Percentiles rank a stretch among this genome's conserved stretches.
phyloP scores from a whole-genome alignment of 495 filamentous ascomycete species.

The Penicillium paxilli region DNA sequence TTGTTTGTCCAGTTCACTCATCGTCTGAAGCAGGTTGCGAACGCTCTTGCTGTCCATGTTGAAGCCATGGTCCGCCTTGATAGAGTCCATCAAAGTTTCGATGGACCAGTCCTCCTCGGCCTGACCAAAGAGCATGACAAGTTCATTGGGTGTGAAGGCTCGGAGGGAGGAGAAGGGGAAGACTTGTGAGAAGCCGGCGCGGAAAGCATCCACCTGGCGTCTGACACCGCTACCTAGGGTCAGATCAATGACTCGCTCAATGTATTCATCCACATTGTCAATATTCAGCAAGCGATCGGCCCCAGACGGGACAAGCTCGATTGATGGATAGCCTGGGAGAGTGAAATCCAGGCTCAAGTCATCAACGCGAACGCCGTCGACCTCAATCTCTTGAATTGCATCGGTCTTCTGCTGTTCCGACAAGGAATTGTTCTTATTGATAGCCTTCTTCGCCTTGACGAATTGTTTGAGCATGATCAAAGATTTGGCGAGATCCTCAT shows the following conservation, averaged over 20 bases:
- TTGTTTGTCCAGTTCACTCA: constrained; percentile 78
- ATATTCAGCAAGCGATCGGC: constrained; percentile 75
- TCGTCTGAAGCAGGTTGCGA: constrained; percentile 86
- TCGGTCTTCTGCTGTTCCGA: constrained; percentile 67
- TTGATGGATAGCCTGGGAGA: constrained; percentile 84
- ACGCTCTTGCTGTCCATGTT: constrained; percentile 99
- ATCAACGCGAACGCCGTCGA: constrained; percentile 77
- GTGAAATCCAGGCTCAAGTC: constrained; percentile 93
- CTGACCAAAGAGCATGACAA: constrained; percentile 94
- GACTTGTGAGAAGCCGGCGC: constrained; percentile 88
- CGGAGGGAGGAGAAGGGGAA: constrained; percentile 92
- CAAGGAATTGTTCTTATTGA: constrained; percentile 68
- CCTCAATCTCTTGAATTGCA: constrained; percentile 63
- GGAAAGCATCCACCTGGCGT: constrained; percentile 89
- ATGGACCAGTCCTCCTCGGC: constrained; percentile 97
- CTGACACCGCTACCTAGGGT: constrained; percentile 86
- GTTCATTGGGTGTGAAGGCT: constrained; percentile 93
- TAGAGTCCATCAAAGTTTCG: constrained; percentile 95
- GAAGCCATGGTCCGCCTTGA: constrained; percentile 99
- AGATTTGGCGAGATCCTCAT: constrained; percentile 80
- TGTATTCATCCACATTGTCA: constrained; percentile 82
- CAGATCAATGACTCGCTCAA: constrained; percentile 88
- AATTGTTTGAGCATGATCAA: constrained; percentile 89
- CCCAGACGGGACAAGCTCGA: constrained; percentile 79
- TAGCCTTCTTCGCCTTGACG: constrained; percentile 73